phyloP scores from a whole-genome alignment of 1,284 basidiomycete genomes.

The Ceratorhiza oryzae-sativae region DNA sequence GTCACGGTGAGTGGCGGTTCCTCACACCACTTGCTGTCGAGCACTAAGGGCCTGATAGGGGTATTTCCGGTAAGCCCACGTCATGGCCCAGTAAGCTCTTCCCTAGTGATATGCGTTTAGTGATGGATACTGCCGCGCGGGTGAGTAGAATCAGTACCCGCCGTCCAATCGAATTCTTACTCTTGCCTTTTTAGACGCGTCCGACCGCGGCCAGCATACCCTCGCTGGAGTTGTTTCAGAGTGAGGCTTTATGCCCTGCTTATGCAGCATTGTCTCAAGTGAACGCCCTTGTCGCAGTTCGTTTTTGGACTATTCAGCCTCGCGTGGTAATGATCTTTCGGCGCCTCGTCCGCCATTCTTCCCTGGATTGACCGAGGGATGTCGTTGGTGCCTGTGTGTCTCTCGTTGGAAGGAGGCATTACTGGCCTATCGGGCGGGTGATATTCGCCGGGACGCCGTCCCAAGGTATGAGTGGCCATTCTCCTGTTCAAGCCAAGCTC shows the following conservation, averaged over 20 bases:
- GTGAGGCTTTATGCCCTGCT: not conserved
- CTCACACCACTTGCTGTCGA: not conserved
- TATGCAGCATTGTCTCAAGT: not conserved
- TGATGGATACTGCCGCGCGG: constrained; percentile 30
- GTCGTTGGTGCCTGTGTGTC: constrained; percentile 33
- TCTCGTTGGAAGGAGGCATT: constrained; percentile 32
- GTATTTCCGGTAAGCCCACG: not conserved
- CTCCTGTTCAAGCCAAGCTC: not conserved
- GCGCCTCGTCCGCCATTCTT: constrained; percentile 17
- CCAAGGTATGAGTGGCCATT: constrained; percentile 13
- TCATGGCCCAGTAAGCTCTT: not conserved
- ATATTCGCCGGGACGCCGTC: constrained; percentile 32
- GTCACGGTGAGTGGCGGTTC: not conserved
- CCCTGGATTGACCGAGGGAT: constrained; percentile 28
- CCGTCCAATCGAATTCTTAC: not conserved
- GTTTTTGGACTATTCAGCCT: constrained; percentile 28
- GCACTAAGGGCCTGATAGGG: not conserved
- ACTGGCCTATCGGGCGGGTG: constrained; percentile 32
- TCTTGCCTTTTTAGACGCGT: constrained; percentile 27
- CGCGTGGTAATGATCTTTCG: constrained; percentile 28
- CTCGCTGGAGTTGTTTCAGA: constrained; percentile 27
- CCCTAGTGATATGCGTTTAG: not conserved
- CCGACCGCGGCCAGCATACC: constrained; percentile 25
- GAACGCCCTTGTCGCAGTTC: not conserved
- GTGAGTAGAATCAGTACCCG: not conserved